Evolutionary conservation across 257 asterid species (phyloP), one percentile per base, ranked within the genome.

Genomic region (Orobanche coerulescens): DNA sequence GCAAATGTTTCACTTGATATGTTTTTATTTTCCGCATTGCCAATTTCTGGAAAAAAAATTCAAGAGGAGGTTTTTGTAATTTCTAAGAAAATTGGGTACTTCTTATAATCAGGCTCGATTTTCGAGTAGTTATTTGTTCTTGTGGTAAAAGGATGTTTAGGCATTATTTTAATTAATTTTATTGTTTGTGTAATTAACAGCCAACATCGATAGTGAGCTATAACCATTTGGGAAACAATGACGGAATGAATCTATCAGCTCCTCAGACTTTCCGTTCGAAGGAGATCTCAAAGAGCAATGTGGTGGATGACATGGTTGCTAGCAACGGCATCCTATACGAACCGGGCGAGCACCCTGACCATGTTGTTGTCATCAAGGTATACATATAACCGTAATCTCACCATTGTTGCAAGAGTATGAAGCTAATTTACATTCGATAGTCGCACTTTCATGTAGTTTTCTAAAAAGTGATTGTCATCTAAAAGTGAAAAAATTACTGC

Each of bases 151-250:
- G n/a, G n/a, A n/a, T n/a, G n/a, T n/a, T n/a, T n/a, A n/a, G n/a
- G n/a, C 7, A 30, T 7, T 53, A 16, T 36, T 6, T 67, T 28
- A 12, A 37, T 68, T 42, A 8, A 40, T 1, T 40, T 40, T 9
- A 8, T 50, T 57, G 62, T 43, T 40, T 52, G 12, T 34, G 13
- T 13, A 28, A 2, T 30, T 30, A 16, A 58, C 72, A 92, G 98
- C 98, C 98, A 43, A 93, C 98, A 28, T 93, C 98, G 2, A 93
- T 93, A 0, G 98, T 93, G 79, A 93, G 97, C 81, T 93, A 93
- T 77, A 93, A 93, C 81, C 98, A 93, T 72, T 71, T 93, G 64
- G 98, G 98, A 51, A 93, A 93, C 88, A 93, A 93, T 26, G 98
- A 93, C 0, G 98, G 98, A 16, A 86, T 93, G 97, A 93, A 93